Conservation (phyloP, 2,329 filamentous ascomycete species). For the Beauveria caledonica region DNA sequence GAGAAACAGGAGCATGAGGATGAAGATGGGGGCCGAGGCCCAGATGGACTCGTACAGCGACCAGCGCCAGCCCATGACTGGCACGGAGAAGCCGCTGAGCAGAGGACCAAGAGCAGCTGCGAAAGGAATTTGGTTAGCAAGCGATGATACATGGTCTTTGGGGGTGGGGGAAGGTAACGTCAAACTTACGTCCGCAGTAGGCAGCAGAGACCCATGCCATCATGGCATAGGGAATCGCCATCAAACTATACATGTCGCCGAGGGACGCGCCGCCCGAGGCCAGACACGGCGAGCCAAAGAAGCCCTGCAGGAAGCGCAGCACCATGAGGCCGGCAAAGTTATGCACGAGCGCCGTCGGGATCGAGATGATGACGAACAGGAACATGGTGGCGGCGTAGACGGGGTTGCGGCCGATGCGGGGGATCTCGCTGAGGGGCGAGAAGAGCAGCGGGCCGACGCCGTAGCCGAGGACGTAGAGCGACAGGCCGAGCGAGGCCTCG, state of each 20-base stretch:
- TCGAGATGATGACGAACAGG: slow-evolving; percentile 58
- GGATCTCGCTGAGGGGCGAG: slow-evolving; percentile 59
- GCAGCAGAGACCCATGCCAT: slow-evolving; percentile 50
- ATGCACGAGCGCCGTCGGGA: slow-evolving; percentile 54
- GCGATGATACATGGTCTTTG: too few relatives aligned
- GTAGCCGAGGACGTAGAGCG: slow-evolving; percentile 56
- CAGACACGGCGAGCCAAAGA: slow-evolving; percentile 58
- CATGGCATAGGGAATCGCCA: slow-evolving; percentile 49
- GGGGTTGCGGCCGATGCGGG: slow-evolving; percentile 56
- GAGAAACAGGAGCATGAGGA: slow-evolving; percentile 54
- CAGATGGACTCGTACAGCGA: slow-evolving; percentile 56
- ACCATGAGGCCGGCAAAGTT: slow-evolving; percentile 58
- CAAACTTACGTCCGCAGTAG: slow-evolving; percentile 34
- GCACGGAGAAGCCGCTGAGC: slow-evolving; percentile 51
- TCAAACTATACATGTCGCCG: slow-evolving; percentile 45
- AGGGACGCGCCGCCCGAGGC: slow-evolving; percentile 49
- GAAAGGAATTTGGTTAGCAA: slow-evolving; percentile 12
- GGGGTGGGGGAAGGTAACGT: too few relatives aligned
- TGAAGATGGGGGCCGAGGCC: slow-evolving; percentile 48
- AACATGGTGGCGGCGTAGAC: slow-evolving; percentile 61
- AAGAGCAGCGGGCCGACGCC: slow-evolving; percentile 58
- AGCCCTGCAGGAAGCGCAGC: slow-evolving; percentile 55
- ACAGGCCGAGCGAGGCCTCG: slow-evolving; percentile 48
- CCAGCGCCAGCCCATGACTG: slow-evolving; percentile 54
- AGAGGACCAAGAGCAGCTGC: slow-evolving; percentile 50